These are phyloP conservation scores for Diutina ranongensis DNA, from an alignment of 1,139 yeast genomes.

Conservation along the genomic window DNA sequence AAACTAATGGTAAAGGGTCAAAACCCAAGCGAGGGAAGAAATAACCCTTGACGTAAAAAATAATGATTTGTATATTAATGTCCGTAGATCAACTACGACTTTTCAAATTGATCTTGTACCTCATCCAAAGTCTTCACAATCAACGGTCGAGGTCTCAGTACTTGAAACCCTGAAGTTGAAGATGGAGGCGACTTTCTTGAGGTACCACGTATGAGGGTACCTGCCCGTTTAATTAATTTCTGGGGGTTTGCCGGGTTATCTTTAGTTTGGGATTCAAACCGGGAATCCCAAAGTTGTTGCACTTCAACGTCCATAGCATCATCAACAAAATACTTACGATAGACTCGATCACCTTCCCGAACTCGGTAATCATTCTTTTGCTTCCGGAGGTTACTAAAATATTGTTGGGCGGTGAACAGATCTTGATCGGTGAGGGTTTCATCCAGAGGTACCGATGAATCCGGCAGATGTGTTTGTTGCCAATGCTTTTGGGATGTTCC, in stretches of 20 bases:
- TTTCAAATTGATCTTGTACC: conserved; percentile 9
- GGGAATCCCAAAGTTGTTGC: conserved; percentile 36
- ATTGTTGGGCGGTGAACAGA: conserved; percentile 9
- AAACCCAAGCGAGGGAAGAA: not conserved
- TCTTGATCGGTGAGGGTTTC: not conserved
- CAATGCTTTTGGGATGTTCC: not conserved
- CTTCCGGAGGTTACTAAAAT: conserved; percentile 9
- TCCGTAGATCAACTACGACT: not conserved
- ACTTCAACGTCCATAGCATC: conserved; percentile 40
- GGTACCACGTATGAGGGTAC: not conserved
- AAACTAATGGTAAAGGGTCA: not conserved
- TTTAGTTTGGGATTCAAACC: not conserved
- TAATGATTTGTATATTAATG: not conserved
- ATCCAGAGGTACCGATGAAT: not conserved
- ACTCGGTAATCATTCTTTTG: conserved; percentile 29
- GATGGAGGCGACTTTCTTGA: not conserved
- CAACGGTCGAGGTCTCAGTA: conserved; percentile 31
- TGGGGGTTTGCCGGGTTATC: not conserved
- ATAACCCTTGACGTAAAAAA: not conserved
- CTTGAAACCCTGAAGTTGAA: conserved; percentile 23
- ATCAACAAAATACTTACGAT: conserved; percentile 23
- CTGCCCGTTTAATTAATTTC: conserved; percentile 1
- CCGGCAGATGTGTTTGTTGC: not conserved
- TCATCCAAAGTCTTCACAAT: conserved; percentile 15
- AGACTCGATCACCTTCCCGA: conserved; percentile 38